These are phyloP conservation scores for Fraxinus cuspidata DNA, from an alignment of 257 asterid genomes.

Conservation along the genomic window DNA sequence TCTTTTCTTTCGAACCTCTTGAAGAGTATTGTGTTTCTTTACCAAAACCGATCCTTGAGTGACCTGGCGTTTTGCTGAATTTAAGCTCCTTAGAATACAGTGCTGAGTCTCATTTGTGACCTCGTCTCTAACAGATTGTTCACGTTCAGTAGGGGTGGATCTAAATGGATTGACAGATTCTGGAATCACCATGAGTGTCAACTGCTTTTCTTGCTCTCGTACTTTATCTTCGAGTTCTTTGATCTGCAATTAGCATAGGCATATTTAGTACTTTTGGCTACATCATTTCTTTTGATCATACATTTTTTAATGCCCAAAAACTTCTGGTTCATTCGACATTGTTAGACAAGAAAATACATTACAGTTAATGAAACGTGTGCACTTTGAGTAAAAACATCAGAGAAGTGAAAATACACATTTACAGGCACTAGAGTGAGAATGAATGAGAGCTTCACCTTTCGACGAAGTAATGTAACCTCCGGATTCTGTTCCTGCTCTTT, in stretches of 20 bases:
- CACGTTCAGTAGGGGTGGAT: slow-evolving; percentile 50
- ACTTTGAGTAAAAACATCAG: too few species aligned
- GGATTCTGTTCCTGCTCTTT: slow-evolving; percentile 53
- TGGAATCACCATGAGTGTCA: slow-evolving; percentile 28
- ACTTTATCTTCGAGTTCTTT: slow-evolving; percentile 76
- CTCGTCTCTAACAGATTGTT: slow-evolving; percentile 40
- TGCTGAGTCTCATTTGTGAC: slow-evolving; percentile 47
- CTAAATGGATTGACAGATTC: slow-evolving; percentile 37
- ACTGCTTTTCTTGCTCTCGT: slow-evolving; percentile 66
- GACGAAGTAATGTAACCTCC: slow-evolving; percentile 45
- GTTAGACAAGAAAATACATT: slow-evolving; percentile 10
- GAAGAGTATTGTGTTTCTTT: slow-evolving; percentile 44
- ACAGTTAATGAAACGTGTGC: neutral
- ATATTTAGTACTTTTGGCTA: slow-evolving; percentile 8
- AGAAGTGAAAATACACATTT: neutral
- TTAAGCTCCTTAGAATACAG: slow-evolving; percentile 60
- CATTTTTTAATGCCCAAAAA: neutral
- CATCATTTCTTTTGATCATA: neutral
- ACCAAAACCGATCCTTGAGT: slow-evolving; percentile 39
- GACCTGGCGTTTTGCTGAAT: slow-evolving; percentile 40
- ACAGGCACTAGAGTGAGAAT: neutral
- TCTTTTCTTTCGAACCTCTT: slow-evolving; percentile 51
- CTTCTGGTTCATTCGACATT: neutral
- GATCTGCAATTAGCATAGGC: slow-evolving; percentile 41
- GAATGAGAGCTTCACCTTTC: slow-evolving; percentile 45